Conservation (phyloP, 2,329 filamentous ascomycete species). For the Ilyonectria robusta region DNA sequence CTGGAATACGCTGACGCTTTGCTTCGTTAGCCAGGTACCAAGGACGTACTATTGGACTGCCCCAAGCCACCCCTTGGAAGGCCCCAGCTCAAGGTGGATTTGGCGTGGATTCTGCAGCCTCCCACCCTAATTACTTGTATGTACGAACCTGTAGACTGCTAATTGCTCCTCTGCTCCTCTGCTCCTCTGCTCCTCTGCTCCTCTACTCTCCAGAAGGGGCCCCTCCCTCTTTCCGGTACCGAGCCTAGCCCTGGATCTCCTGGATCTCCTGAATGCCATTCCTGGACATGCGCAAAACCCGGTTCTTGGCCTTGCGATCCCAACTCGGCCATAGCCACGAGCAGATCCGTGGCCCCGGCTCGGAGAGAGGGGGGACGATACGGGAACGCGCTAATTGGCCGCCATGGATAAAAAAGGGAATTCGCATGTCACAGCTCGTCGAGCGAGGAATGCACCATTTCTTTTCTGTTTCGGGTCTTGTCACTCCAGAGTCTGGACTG, state of each 20-base stretch:
- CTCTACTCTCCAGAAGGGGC: not conserved
- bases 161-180: not conserved
- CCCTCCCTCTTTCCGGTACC: constrained; percentile 1
- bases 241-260: constrained; percentile 16
- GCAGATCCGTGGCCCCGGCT: constrained; percentile 36
- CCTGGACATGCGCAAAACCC: not conserved
- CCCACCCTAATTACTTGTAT: not conserved
- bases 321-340: constrained; percentile 28
- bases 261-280: constrained; percentile 7
- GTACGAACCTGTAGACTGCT: not conserved
- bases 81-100: not conserved
- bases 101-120: not conserved
- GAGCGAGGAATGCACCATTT: constrained; percentile 23
- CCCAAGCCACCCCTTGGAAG: not conserved
- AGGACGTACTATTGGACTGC: constrained; percentile 18
- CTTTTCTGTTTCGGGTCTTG: constrained; percentile 9
- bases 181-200: no score
- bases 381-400: constrained; percentile 34
- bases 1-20: constrained; percentile 33
- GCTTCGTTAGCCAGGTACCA: constrained; percentile 30
- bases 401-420: constrained; percentile 30
- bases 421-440: constrained; percentile 30
- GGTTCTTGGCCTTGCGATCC: constrained; percentile 20
- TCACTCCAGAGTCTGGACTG: not conserved
- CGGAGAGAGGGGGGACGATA: constrained; percentile 28